Conservation (phyloP, 768 basidiomycete species). For the Tricholomella constricta region DNA sequence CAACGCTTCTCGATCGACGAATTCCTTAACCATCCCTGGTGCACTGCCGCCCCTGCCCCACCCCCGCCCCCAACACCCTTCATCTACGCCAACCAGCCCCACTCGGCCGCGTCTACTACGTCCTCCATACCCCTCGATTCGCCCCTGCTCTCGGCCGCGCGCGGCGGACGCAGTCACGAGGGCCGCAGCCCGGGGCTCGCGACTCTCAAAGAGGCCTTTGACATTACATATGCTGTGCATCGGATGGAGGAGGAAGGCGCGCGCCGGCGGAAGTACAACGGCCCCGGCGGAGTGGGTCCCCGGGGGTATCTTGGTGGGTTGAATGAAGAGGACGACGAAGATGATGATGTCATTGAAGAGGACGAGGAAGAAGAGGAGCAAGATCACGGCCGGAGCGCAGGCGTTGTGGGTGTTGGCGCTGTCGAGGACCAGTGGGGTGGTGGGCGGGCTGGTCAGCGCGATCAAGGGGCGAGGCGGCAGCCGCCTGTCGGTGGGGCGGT, state of each 20-base stretch:
- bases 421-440: slow-evolving; percentile 22
- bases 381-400: slow-evolving; percentile 16
- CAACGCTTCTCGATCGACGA: slow-evolving; percentile 98
- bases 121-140: slow-evolving; percentile 72
- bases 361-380: slow-evolving; percentile 47
- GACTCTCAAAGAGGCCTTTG: slow-evolving; percentile 96
- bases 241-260: slow-evolving; percentile 99
- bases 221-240: slow-evolving; percentile 98
- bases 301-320: slow-evolving; percentile 81
- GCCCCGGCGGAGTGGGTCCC: slow-evolving; percentile 73
- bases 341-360: slow-evolving; percentile 47
- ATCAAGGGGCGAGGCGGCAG: slow-evolving; percentile 26
- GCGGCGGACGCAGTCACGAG: slow-evolving; percentile 66
- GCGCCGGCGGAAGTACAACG: slow-evolving; percentile 78
- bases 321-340: slow-evolving; percentile 91
- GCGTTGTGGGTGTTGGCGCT: slow-evolving; percentile 14
- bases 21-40: slow-evolving; percentile 97
- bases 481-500: slow-evolving; percentile 8
- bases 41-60: slow-evolving; percentile 65
- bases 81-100: slow-evolving; percentile 41
- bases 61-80: slow-evolving; percentile 68
- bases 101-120: slow-evolving; percentile 26
- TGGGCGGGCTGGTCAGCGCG: slow-evolving; percentile 39
- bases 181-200: slow-evolving; percentile 91
- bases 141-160: slow-evolving; percentile 80